phyloP scores from a whole-genome alignment of 192 early-diverging fungal species.

The Umbelopsis vinacea region DNA sequence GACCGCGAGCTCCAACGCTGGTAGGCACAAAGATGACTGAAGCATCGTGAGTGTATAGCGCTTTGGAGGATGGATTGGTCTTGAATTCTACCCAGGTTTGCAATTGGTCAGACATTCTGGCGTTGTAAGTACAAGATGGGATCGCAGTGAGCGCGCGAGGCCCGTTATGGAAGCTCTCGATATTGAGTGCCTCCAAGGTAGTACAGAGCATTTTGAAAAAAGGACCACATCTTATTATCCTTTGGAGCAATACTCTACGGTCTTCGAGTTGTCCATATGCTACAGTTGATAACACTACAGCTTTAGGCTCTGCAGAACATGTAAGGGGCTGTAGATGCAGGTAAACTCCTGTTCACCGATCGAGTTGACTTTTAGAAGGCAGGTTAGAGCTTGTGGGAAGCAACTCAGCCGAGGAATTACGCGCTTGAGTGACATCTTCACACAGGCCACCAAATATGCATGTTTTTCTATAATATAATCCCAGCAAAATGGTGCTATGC shows the following conservation, averaged over 20 bases:
- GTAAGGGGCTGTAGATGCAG: neutral
- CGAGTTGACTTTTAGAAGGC: neutral
- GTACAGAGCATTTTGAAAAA: slow-evolving; percentile 32
- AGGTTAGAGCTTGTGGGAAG: neutral
- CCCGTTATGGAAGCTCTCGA: slow-evolving; percentile 20
- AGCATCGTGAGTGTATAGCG: slow-evolving; percentile 42
- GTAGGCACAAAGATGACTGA: slow-evolving; percentile 49
- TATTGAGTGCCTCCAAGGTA: slow-evolving; percentile 16
- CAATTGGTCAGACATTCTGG: slow-evolving; percentile 18
- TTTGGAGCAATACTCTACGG: too few species aligned
- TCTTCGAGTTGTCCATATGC: neutral
- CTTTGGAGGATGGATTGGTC: slow-evolving; percentile 1
- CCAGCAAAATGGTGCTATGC: too few species aligned
- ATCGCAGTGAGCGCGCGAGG: slow-evolving; percentile 1
- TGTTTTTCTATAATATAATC: too few species aligned
- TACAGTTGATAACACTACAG: neutral
- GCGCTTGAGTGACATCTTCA: too few species aligned
- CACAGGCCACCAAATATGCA: too few species aligned
- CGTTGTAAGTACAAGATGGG: slow-evolving; percentile 10
- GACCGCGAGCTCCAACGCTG: slow-evolving; percentile 34
- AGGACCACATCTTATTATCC: too few species aligned
- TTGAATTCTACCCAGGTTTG: slow-evolving; percentile 17
- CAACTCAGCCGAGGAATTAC: too few species aligned
- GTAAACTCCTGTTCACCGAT: too few species aligned
- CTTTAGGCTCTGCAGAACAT: too few species aligned